These are phyloP conservation scores for Rhodosporidiobolus sp. DNA, from an alignment of 768 basidiomycete species.

Conservation along the genomic window DNA sequence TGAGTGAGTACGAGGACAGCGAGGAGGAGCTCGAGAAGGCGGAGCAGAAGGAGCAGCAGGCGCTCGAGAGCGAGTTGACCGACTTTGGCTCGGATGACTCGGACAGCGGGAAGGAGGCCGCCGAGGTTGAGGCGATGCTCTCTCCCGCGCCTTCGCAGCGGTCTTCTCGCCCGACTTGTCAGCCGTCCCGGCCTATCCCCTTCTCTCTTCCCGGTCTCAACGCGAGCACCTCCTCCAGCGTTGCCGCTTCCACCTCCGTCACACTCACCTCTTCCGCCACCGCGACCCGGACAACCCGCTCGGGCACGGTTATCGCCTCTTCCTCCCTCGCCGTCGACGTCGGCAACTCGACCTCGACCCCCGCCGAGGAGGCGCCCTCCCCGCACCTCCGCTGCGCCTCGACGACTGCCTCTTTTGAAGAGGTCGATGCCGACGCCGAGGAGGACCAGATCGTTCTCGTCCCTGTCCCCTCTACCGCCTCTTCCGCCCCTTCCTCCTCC, in stretches of 20 bases:
- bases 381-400: not conserved
- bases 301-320: not conserved
- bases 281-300: not conserved
- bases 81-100: not conserved
- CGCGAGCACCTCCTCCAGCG: not conserved
- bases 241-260: not conserved
- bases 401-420: not conserved
- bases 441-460: not conserved
- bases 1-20: not conserved
- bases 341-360: conserved; percentile 25
- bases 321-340: not conserved
- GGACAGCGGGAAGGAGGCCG: not conserved
- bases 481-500: not conserved
- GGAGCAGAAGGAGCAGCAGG: not conserved
- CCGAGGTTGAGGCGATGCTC: not conserved
- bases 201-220: not conserved
- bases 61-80: not conserved
- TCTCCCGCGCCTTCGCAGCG: not conserved
- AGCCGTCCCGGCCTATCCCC: not conserved
- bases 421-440: not conserved
- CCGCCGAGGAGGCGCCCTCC: conserved; percentile 14
- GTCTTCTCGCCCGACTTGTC: not conserved
- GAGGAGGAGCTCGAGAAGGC: not conserved
- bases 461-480: not conserved
- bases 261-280: not conserved